These are phyloP conservation scores for Coix lacrymajobi DNA, from an alignment of 176 grass and related monocot species.

Conservation along the genomic window DNA sequence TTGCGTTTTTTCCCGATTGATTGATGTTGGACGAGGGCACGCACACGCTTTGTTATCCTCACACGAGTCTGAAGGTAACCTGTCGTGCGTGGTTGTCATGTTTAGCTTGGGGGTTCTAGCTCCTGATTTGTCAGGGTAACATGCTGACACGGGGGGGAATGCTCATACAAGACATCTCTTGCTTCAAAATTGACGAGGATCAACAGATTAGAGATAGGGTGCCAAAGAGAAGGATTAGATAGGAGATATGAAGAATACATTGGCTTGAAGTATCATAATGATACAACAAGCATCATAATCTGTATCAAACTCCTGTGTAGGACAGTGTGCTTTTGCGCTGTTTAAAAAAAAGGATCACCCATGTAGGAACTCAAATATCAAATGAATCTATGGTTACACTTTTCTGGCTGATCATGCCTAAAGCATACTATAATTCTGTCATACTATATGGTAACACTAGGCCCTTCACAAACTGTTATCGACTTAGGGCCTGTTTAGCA, in stretches of 20 bases:
- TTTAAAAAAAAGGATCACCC: background rate
- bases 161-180: background rate
- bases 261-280: background rate
- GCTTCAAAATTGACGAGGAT: background rate
- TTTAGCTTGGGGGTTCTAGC: background rate
- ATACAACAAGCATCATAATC: background rate
- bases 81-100: background rate
- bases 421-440: background rate
- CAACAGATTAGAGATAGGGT: background rate
- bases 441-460: background rate
- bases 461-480: background rate
- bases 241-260: background rate
- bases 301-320: background rate
- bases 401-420: background rate
- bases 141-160: background rate
- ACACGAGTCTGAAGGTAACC: background rate
- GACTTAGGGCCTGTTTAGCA: background rate
- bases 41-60: background rate
- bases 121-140: background rate
- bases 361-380: background rate
- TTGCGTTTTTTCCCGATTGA: background rate
- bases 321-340: background rate
- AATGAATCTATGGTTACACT: background rate
- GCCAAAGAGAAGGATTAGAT: background rate
- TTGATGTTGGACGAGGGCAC: background rate